Evolutionary conservation across 2,329 filamentous ascomycete genomes (phyloP), one percentile per base, ranked within the genome.

Genomic region (Paracoccidioides lutzii): DNA sequence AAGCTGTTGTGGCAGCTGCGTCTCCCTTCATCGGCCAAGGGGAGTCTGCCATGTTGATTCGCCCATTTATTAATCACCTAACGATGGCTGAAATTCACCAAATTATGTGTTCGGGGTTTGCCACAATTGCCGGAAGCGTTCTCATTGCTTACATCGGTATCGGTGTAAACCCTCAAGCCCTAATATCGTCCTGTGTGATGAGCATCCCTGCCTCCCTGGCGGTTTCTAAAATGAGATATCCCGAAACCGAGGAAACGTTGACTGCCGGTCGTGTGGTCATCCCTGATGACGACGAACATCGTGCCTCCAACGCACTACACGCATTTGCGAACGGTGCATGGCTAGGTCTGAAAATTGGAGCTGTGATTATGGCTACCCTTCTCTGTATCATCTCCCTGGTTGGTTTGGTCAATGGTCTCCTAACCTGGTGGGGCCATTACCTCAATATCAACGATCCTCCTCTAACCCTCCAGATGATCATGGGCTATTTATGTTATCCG

Each of bases 21-120:
- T 94, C 90, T 0, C 90, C 90, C 7, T 95, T 95, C 73, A 93
- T 95, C 65, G 90, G 90, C 7, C 90, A 95, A 75, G 90, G 90
- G 66, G 90, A 95, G 77, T 93, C 87, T 30, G 89, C 88, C 58
- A 94, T 95, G 87, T 75, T 96, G 65, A 89, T 96, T 71, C 83
- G 84, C 55, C 89, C 89, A 0, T 95, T 94, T 69, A 83, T 95
- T 49, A 76, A 87, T 9, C 84, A 93, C 70, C 80, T 95, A 66
- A 96, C 90, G 59, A 79, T 84, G 66, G 88, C 89, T 61, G 90
- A 96, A 72, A 75, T 95, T 57, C 90, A 95, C 71, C 90, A 95
- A 73, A 79, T 95, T 70, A 90, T 96, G 88, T 87, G 85, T 54
- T 94, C 86, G 61, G 90, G 90, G 59, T 95, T 94, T 64, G 90